phyloP scores from a whole-genome alignment of 345 rosid genomes.

The Euphorbia pulcherrima region DNA sequence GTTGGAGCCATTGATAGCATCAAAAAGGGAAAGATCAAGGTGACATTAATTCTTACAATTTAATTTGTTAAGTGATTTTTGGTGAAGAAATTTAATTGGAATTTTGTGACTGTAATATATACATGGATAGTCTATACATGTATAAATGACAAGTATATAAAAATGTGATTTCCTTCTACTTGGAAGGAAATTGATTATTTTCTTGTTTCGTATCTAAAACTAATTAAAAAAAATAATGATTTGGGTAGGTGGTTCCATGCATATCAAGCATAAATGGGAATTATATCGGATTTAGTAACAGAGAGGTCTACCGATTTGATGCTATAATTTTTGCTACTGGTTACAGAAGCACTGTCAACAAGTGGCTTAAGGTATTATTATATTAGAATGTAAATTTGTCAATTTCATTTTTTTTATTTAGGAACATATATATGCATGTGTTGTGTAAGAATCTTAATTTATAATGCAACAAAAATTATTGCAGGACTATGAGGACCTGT shows the following conservation, averaged over 20 bases:
- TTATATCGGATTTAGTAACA: constrained; percentile 27
- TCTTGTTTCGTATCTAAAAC: too few species aligned
- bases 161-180: too few species aligned
- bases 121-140: too few species aligned
- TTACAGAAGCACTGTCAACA: constrained; percentile 43
- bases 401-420: background rate
- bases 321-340: constrained; percentile 59
- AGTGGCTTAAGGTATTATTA: constrained; percentile 51
- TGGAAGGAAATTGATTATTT: too few species aligned
- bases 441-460: background rate
- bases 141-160: too few species aligned
- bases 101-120: too few species aligned
- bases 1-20: constrained; percentile 30
- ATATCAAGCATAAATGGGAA: constrained; percentile 31
- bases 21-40: constrained; percentile 36
- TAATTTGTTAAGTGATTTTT: too few species aligned
- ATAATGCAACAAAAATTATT: background rate
- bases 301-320: constrained; percentile 23
- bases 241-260: constrained; percentile 30
- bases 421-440: too few species aligned
- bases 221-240: constrained; percentile 14
- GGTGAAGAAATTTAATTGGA: too few species aligned
- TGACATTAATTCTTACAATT: background rate
- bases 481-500: constrained; percentile 33
- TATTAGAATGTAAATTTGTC: background rate